Conservation (phyloP, 1,284 basidiomycete species). For the Pascua guehoae region DNA sequence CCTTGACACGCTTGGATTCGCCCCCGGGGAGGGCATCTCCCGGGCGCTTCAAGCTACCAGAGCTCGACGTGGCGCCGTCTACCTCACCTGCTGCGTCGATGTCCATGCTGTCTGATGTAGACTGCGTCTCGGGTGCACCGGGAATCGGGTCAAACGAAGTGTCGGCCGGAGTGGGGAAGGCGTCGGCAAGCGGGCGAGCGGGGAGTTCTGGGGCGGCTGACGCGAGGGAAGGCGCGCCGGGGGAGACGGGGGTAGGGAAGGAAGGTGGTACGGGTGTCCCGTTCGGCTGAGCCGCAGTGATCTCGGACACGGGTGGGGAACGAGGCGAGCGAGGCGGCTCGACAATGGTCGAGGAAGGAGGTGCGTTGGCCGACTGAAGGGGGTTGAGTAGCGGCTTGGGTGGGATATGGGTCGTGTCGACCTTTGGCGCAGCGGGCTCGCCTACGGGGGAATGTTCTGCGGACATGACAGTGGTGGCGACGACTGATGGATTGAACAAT, state of each 20-base stretch:
- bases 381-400: conserved; percentile 38
- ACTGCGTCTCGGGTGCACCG: background rate
- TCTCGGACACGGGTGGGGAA: background rate
- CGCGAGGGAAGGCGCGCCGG: background rate
- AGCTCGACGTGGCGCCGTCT: background rate
- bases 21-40: conserved; percentile 33
- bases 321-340: conserved; percentile 34
- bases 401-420: conserved; percentile 1
- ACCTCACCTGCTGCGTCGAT: conserved; percentile 18
- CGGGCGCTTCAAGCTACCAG: conserved; percentile 32
- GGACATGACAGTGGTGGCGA: conserved; percentile 8
- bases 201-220: no score
- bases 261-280: background rate
- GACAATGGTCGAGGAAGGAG: conserved; percentile 35
- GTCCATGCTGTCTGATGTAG: conserved; percentile 15
- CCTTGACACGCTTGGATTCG: conserved; percentile 37
- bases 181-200: conserved; percentile 6
- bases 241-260: conserved; percentile 3
- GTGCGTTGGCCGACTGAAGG: conserved; percentile 21
- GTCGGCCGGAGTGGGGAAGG: conserved; percentile 12
- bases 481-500: background rate
- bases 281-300: background rate
- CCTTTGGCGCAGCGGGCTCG: conserved; percentile 3
- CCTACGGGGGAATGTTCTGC: conserved; percentile 6
- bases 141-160: conserved; percentile 16